These are phyloP conservation scores for Arachis hypogaea DNA, from an alignment of 306 rosid species.

Conservation along the genomic window DNA sequence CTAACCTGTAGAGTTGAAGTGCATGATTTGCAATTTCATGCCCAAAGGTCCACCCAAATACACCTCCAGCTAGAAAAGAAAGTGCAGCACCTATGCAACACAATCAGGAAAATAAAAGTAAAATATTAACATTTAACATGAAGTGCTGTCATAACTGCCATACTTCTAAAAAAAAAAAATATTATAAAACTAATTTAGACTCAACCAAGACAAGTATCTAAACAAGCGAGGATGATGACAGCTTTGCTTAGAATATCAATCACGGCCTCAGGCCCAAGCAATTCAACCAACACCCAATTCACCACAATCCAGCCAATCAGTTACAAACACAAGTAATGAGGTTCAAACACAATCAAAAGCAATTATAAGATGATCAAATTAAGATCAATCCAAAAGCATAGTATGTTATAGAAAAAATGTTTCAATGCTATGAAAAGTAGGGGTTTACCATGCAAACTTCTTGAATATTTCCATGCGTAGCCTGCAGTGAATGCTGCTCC, in stretches of 20 bases:
- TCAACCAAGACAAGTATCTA: not conserved
- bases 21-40: conserved; percentile 77
- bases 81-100: conserved; percentile 70
- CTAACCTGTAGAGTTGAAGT: conserved; percentile 82
- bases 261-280: no score
- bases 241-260: not conserved
- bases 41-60: conserved; percentile 56
- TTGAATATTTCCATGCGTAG: conserved; percentile 77
- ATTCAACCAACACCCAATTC: no score
- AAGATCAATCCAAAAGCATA: not conserved
- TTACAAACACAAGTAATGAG: no score
- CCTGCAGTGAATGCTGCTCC: conserved; percentile 83
- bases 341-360: no score
- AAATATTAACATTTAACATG: conserved; percentile 14
- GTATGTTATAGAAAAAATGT: not conserved
- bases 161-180: not conserved
- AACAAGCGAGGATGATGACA: conserved; percentile 3
- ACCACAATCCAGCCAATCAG: no score
- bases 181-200: conserved; percentile 22
- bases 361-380: not conserved
- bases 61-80: conserved; percentile 76
- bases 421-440: conserved; percentile 22
- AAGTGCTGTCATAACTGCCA: not conserved
- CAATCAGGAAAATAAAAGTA: not conserved
- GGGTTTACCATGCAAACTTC: conserved; percentile 70